phyloP scores from a whole-genome alignment of 2,329 filamentous ascomycete species.

The Grosmannia clavigera region DNA sequence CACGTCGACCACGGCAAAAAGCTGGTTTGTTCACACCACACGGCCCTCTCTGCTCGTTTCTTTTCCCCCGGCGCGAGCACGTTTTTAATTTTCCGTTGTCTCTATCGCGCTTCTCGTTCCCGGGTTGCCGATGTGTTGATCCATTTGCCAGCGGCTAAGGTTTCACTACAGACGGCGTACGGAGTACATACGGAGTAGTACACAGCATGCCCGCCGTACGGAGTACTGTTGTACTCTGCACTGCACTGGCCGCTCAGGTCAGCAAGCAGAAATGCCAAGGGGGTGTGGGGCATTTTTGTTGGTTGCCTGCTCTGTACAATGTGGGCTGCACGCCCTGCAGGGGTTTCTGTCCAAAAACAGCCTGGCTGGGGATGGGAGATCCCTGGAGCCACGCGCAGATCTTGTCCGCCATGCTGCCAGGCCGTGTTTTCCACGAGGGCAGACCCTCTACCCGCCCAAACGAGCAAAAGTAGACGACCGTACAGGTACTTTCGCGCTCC shows the following conservation, averaged over 20 bases:
- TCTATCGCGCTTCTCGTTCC: background rate
- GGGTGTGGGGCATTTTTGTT: background rate
- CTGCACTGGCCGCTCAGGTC: background rate
- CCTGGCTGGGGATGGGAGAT: constrained; percentile 19
- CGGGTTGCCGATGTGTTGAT: background rate
- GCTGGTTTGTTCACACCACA: background rate
- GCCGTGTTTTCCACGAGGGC: constrained; percentile 14
- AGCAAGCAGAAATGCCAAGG: background rate
- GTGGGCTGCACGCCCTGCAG: constrained; percentile 13
- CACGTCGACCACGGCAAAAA: background rate
- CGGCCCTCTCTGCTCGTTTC: background rate
- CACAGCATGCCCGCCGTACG: too few relatives aligned
- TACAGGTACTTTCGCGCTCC: background rate
- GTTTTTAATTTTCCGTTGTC: background rate
- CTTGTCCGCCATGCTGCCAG: constrained; percentile 18
- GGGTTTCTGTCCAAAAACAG: constrained; percentile 17
- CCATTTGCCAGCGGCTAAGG: background rate
- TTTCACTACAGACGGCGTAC: background rate
- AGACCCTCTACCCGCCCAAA: constrained; percentile 6
- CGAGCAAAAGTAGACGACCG: background rate
- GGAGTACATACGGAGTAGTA: background rate
- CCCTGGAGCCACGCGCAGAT: constrained; percentile 28
- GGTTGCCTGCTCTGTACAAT: background rate
- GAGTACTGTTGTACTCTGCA: background rate
- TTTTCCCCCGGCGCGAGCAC: background rate